These are phyloP conservation scores for Serendipita vermifera DNA, from an alignment of 768 basidiomycete species.

Conservation along the genomic window DNA sequence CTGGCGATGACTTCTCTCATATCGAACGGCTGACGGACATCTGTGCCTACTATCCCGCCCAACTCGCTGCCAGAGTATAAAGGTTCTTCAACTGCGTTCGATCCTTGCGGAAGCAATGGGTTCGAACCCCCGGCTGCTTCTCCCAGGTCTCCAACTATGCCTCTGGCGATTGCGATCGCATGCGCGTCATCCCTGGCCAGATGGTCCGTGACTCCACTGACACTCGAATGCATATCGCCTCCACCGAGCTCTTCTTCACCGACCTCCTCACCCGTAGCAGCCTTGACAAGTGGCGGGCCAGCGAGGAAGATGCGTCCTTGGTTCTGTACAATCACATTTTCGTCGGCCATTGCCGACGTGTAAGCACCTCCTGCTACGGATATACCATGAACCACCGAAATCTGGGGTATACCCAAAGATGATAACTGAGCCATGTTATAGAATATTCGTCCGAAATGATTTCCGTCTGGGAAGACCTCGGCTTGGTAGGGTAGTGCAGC, in stretches of 20 bases:
- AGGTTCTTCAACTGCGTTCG: constrained; percentile 51
- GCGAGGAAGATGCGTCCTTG: constrained; percentile 92
- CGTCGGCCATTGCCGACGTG: constrained; percentile 94
- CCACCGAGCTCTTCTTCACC: constrained; percentile 89
- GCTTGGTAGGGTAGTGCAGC: constrained; percentile 88
- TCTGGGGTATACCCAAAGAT: constrained; percentile 78
- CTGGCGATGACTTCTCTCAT: constrained; percentile 91
- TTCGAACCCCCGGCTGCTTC: constrained; percentile 38
- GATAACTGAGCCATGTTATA: constrained; percentile 98
- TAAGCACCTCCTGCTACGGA: constrained; percentile 89
- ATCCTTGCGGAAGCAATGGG: constrained; percentile 45
- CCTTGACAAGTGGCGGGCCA: constrained; percentile 88
- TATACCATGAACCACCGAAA: constrained; percentile 88
- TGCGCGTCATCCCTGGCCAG: constrained; percentile 77
- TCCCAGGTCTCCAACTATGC: constrained; percentile 68
- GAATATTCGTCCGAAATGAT: constrained; percentile 93
- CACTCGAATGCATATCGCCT: constrained; percentile 80
- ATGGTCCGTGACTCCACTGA: constrained; percentile 85
- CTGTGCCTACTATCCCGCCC: constrained; percentile 84
- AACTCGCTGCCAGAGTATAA: constrained; percentile 70
- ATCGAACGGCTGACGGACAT: constrained; percentile 77
- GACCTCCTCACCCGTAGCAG: constrained; percentile 85
- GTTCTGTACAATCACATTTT: constrained; percentile 79
- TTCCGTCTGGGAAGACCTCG: constrained; percentile 86
- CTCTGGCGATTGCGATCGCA: constrained; percentile 66